Evolutionary conservation across 1,139 yeast genomes (phyloP).

Genomic region (Kurtzmaniella quercitrusa): DNA sequence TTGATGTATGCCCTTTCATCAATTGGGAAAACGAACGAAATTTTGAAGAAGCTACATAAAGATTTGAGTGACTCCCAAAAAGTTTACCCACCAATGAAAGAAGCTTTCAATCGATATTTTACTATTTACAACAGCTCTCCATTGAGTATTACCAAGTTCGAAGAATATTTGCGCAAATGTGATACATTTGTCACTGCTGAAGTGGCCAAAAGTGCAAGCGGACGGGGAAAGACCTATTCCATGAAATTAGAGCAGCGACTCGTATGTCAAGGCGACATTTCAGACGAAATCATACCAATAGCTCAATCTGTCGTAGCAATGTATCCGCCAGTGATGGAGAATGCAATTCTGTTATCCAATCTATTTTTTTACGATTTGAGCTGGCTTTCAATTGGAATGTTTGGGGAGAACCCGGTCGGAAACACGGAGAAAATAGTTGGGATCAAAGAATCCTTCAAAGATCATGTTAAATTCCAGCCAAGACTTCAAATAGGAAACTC

Average conservation of each 20-base stretch:
- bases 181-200: slow-evolving; percentile 34
- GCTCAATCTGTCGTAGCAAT: slow-evolving; percentile 30
- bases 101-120: slow-evolving; percentile 50
- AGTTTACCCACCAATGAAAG: slow-evolving; percentile 49
- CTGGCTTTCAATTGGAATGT: slow-evolving; percentile 58
- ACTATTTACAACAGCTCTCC: slow-evolving; percentile 54
- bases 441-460: slow-evolving; percentile 3
- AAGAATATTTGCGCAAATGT: slow-evolving; percentile 54
- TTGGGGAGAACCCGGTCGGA: slow-evolving; percentile 12
- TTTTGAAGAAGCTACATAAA: slow-evolving; percentile 42
- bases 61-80: slow-evolving; percentile 39
- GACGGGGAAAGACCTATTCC: slow-evolving; percentile 28
- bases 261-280: slow-evolving; percentile 58
- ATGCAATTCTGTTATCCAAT: slow-evolving; percentile 42
- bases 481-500: slow-evolving; percentile 20
- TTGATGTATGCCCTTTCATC: slow-evolving; percentile 68
- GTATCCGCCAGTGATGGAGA: slow-evolving; percentile 27
- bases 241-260: slow-evolving; percentile 60
- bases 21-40: slow-evolving; percentile 62
- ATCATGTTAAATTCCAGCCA: slow-evolving; percentile 12
- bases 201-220: slow-evolving; percentile 15
- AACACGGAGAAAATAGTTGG: slow-evolving; percentile 8
- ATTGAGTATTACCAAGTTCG: slow-evolving; percentile 56
- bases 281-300: slow-evolving; percentile 37
- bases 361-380: slow-evolving; percentile 64